Conservation (phyloP, 2,329 filamentous ascomycete species). For the Stemphylium lycopersici region DNA sequence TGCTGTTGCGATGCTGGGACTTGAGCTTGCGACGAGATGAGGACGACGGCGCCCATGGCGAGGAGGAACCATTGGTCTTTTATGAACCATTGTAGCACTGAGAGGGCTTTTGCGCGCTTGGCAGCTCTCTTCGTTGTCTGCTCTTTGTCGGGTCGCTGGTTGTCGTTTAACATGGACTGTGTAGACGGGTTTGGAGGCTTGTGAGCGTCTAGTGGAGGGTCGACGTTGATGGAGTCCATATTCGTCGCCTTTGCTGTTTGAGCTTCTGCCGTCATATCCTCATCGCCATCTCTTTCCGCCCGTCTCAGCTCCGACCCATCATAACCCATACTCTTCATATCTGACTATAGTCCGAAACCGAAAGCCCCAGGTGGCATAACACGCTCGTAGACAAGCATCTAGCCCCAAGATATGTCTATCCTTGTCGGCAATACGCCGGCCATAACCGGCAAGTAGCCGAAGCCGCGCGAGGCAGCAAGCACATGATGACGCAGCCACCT, state of each 20-base stretch:
- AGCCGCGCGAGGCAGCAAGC: slow-evolving; percentile 1
- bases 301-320: background rate
- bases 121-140: background rate
- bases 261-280: background rate
- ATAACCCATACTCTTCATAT: background rate
- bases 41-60: slow-evolving; percentile 61
- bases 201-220: background rate
- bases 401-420: background rate
- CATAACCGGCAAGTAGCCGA: slow-evolving; percentile 7
- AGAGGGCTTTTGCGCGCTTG: slow-evolving; percentile 12
- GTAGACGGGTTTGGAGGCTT: background rate
- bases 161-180: background rate
- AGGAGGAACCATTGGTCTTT: slow-evolving; percentile 70
- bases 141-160: background rate
- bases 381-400: background rate
- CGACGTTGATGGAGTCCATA: background rate
- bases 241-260: background rate
- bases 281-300: background rate
- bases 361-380: too few relatives aligned
- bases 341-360: background rate
- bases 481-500: background rate
- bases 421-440: slow-evolving; percentile 11
- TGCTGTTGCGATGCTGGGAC: slow-evolving; percentile 61
- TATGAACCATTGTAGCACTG: slow-evolving; percentile 47
- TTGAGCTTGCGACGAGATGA: slow-evolving; percentile 61